phyloP scores from a whole-genome alignment of 768 basidiomycete species.

The Rhodotorula graminis region DNA sequence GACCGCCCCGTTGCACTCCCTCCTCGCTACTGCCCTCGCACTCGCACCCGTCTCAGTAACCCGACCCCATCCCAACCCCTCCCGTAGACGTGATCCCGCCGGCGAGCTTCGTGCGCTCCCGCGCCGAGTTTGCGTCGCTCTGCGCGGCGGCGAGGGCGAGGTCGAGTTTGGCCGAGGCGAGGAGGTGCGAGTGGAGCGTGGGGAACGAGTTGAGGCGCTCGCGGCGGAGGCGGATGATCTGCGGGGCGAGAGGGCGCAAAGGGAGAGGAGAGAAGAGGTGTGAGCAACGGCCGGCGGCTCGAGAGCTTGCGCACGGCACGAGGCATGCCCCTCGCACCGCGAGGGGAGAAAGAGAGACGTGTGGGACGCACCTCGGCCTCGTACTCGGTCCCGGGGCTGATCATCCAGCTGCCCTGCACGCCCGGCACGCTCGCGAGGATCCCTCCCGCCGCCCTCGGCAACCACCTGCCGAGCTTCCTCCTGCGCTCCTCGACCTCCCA shows the following conservation, averaged over 20 bases:
- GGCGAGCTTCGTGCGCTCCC: constrained; percentile 18
- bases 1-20: too few species aligned
- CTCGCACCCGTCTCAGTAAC: not conserved
- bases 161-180: not conserved
- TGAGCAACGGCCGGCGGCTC: not conserved
- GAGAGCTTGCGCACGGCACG: not conserved
- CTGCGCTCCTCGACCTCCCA: constrained; percentile 2
- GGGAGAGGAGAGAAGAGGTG: not conserved
- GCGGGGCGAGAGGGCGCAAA: not conserved
- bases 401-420: constrained; percentile 1
- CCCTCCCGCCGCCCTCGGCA: constrained; percentile 22
- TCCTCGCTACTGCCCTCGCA: too few species aligned
- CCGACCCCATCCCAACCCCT: not conserved
- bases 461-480: constrained; percentile 4
- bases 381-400: constrained; percentile 10
- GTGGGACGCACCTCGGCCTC: constrained; percentile 17
- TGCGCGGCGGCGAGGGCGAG: not conserved
- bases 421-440: constrained; percentile 9
- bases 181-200: not conserved
- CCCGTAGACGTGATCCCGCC: not conserved
- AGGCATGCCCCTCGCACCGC: too few species aligned
- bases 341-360: too few species aligned
- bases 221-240: constrained; percentile 14
- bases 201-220: constrained; percentile 5
- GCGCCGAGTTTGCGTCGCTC: constrained; percentile 7